A percentile compares a stretch with the other conserved stretches of the same genome.
These are phyloP conservation scores for Acorus gramineus DNA, from an alignment of 106 monocot genomes.

Conservation along the genomic window DNA sequence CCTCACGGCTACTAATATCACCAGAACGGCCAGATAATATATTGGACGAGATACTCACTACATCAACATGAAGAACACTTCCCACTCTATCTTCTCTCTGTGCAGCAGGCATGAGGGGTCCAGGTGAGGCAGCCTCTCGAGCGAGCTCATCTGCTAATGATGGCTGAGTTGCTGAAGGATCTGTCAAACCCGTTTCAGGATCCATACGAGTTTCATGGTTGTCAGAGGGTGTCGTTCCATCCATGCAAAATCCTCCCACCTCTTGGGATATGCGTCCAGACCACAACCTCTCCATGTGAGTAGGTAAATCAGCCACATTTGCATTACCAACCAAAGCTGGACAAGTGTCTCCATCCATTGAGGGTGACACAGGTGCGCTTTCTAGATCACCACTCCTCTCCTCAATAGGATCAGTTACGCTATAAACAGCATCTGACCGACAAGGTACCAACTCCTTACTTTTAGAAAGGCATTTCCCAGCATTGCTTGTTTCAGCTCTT, in stretches of 20 bases:
- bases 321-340: conserved; percentile 7
- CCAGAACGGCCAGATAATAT: conserved; percentile 12
- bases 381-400: conserved; percentile 17
- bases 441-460: conserved; percentile 22
- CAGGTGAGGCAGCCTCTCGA: conserved; percentile 10
- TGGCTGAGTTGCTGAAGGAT: conserved; percentile 7
- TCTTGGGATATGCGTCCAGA: conserved; percentile 4
- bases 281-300: conserved; percentile 1
- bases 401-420: not conserved
- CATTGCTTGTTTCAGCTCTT: conserved; percentile 15
- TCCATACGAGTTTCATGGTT: conserved; percentile 1
- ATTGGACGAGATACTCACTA: conserved; percentile 44
- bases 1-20: conserved; percentile 18
- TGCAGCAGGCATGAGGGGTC: not conserved
- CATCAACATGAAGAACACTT: conserved; percentile 47
- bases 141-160: conserved; percentile 15
- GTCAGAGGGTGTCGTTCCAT: conserved; percentile 4
- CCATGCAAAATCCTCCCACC: conserved; percentile 6
- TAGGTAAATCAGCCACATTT: conserved; percentile 3
- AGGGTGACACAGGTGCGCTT: conserved; percentile 29
- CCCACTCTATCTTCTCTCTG: conserved; percentile 16
- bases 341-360: not conserved
- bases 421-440: conserved; percentile 12
- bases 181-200: conserved; percentile 3
- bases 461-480: conserved; percentile 21